Conservation (phyloP, 257 asterid species). For the Jaltomata sinuosa region DNA sequence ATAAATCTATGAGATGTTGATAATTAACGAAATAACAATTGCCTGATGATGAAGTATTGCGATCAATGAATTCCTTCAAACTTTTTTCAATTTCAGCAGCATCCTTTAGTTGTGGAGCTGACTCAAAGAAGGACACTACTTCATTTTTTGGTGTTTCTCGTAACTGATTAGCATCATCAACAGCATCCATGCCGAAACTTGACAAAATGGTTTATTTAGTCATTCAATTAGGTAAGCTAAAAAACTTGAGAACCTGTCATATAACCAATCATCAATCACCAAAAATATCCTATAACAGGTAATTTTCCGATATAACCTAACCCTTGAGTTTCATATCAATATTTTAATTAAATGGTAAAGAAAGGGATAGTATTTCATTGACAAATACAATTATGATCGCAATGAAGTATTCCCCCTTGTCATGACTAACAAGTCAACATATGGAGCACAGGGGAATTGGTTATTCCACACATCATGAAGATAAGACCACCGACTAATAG, state of each 20-base stretch:
- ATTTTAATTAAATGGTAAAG: neutral
- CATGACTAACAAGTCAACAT: no score
- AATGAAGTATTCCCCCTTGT: no score
- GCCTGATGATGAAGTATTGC: constrained; percentile 35
- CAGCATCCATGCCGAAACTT: neutral
- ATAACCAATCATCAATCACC: neutral
- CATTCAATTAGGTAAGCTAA: neutral
- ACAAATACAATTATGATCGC: neutral
- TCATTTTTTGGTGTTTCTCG: constrained; percentile 33
- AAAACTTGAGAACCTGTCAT: neutral
- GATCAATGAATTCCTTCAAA: constrained; percentile 40
- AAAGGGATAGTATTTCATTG: neutral
- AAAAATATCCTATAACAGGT: neutral
- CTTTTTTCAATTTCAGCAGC: constrained; percentile 34
- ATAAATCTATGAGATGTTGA: neutral
- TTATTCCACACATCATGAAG: no score
- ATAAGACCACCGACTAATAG: no score
- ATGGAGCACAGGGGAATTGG: no score
- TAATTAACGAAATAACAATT: constrained; percentile 3
- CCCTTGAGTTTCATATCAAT: neutral
- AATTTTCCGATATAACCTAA: neutral
- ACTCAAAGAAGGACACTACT: constrained; percentile 57
- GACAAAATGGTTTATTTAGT: neutral
- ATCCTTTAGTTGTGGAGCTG: constrained; percentile 73
- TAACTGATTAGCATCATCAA: neutral